Evolutionary conservation across 106 monocot species (phyloP).

Genomic region (Acanthochlamys bracteata): DNA sequence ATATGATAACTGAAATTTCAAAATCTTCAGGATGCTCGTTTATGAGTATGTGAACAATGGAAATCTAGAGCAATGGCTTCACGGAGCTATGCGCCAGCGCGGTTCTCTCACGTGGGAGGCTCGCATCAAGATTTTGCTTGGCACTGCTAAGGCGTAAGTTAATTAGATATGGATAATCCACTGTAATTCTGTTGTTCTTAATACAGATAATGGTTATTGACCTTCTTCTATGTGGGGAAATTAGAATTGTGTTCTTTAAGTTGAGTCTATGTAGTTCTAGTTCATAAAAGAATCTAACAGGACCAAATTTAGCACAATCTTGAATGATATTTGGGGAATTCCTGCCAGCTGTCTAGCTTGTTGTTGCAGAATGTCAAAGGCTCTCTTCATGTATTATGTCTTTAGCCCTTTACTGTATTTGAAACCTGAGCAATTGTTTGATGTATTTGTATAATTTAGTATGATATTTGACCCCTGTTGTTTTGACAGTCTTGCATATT

Average conservation of each 20-base stretch:
- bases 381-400: no score
- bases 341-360: no score
- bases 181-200: neutral
- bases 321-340: no score
- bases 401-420: neutral
- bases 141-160: slow-evolving; percentile 69
- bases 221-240: no score
- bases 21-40: slow-evolving; percentile 54
- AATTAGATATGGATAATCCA: neutral
- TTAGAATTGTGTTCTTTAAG: no score
- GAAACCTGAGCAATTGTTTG: neutral
- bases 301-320: no score
- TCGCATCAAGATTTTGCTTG: slow-evolving; percentile 57
- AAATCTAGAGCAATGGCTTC: slow-evolving; percentile 83
- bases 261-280: no score
- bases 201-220: neutral
- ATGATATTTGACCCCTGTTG: neutral
- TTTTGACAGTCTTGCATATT: slow-evolving; percentile 45
- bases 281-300: no score
- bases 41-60: slow-evolving; percentile 84
- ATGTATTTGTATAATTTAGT: neutral
- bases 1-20: neutral
- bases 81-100: slow-evolving; percentile 46
- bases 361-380: no score
- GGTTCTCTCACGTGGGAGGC: slow-evolving; percentile 67